These are phyloP conservation scores for Colletotrichum tropicale DNA, from an alignment of 2,329 filamentous ascomycete species.

Conservation along the genomic window DNA sequence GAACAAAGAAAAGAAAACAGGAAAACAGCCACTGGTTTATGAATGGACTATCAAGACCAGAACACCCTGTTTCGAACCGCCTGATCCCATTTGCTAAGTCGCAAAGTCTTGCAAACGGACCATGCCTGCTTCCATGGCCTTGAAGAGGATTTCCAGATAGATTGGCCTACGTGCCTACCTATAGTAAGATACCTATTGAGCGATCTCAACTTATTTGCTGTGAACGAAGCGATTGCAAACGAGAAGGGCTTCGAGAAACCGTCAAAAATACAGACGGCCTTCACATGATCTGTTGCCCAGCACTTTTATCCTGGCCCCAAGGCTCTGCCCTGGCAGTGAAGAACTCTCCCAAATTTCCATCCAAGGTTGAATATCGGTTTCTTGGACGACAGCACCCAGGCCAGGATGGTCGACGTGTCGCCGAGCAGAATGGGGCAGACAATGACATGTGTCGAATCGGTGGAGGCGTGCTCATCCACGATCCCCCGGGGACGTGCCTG, in stretches of 20 bases:
- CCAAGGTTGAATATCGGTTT: background rate
- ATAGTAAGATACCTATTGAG: too few relatives aligned
- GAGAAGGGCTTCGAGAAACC: background rate
- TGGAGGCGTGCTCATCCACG: background rate
- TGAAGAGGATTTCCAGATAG: background rate
- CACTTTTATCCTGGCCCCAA: background rate
- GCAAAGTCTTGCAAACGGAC: background rate
- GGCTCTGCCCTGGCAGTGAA: background rate
- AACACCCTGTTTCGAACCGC: background rate
- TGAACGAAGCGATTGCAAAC: background rate
- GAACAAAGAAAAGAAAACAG: background rate
- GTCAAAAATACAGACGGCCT: background rate
- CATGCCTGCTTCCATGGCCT: background rate
- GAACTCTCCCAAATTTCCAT: background rate
- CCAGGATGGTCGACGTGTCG: conserved; percentile 5
- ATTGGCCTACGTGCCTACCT: too few relatives aligned
- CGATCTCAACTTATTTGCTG: background rate
- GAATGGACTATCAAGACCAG: background rate
- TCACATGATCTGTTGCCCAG: background rate
- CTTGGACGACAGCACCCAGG: background rate
- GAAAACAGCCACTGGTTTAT: background rate
- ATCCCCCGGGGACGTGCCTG: background rate
- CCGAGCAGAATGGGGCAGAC: background rate
- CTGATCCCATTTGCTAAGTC: background rate
- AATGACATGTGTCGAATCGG: conserved; percentile 1